Percentiles rank a stretch among this genome's conserved stretches.
These are phyloP conservation scores for Ceratobasidium sp. DNA, from an alignment of 1,284 basidiomycete species.

Conservation along the genomic window DNA sequence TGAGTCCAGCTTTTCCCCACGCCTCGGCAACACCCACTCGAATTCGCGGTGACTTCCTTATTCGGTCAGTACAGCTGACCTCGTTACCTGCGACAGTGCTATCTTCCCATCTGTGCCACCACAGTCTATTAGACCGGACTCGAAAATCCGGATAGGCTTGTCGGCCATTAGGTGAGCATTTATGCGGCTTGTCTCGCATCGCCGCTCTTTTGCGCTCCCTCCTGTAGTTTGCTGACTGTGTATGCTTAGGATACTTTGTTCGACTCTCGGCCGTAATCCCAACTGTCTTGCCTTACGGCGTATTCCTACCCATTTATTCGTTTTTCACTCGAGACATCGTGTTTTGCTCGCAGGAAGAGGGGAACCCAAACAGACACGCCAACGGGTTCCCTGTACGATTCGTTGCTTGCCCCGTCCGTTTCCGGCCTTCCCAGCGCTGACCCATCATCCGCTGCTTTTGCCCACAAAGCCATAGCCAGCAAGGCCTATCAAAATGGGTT, in stretches of 20 bases:
- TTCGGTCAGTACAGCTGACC: constrained; percentile 23
- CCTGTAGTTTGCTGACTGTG: neutral
- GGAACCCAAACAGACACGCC: constrained; percentile 44
- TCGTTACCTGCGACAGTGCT: neutral
- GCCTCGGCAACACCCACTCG: neutral
- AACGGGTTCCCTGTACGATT: constrained; percentile 42
- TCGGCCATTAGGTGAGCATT: constrained; percentile 32
- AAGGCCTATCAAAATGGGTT: constrained; percentile 48
- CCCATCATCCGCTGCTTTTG: constrained; percentile 46
- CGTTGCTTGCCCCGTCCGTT: constrained; percentile 44
- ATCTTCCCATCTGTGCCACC: constrained; percentile 38
- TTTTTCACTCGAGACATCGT: neutral
- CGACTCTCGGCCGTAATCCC: constrained; percentile 22
- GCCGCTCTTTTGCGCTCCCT: neutral
- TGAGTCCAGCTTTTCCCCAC: constrained; percentile 9
- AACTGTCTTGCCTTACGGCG: constrained; percentile 2
- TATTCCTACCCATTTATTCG: constrained; percentile 10
- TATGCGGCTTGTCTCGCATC: constrained; percentile 6
- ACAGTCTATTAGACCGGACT: constrained; percentile 19
- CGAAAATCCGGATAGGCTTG: constrained; percentile 24
- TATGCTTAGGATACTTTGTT: constrained; percentile 28
- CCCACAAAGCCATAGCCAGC: constrained; percentile 49
- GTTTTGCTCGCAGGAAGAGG: constrained; percentile 46
- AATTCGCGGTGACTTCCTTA: neutral
- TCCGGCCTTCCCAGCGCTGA: constrained; percentile 38